Evolutionary conservation across 179 eudicot genomes (phyloP).

Genomic region (Beta macrorhiza): DNA sequence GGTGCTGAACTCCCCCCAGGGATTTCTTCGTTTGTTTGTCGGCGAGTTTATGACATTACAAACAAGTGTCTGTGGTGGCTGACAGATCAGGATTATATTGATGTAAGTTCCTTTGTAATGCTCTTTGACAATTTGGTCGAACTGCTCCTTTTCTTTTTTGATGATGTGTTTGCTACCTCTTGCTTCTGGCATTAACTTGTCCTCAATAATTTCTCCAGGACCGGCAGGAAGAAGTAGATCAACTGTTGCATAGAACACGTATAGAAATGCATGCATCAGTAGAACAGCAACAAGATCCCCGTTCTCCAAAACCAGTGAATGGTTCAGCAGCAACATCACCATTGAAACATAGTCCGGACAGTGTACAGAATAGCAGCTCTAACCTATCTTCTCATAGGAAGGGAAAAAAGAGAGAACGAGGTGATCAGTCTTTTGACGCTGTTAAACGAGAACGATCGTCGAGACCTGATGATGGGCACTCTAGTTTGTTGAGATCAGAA

Average conservation of each 20-base stretch:
- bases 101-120: conserved; percentile 51
- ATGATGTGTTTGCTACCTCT: background rate
- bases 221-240: conserved; percentile 77
- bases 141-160: background rate
- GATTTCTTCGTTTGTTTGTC: conserved; percentile 79
- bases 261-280: conserved; percentile 71
- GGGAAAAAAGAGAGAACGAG: conserved; percentile 82
- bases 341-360: conserved; percentile 67
- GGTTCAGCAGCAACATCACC: conserved; percentile 59
- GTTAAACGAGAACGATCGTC: conserved; percentile 64
- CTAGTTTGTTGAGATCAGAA: conserved; percentile 47
- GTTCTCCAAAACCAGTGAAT: conserved; percentile 72
- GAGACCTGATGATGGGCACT: conserved; percentile 61
- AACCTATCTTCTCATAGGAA: conserved; percentile 55
- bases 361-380: conserved; percentile 48
- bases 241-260: conserved; percentile 52
- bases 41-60: conserved; percentile 81
- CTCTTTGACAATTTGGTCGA: background rate
- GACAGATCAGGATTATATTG: conserved; percentile 73
- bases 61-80: conserved; percentile 91
- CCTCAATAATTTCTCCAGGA: conserved; percentile 43
- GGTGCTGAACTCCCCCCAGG: conserved; percentile 88
- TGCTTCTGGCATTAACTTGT: background rate
- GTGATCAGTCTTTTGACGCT: conserved; percentile 57
- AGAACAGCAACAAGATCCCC: conserved; percentile 65